Base-by-base conservation (phyloP, 257 asterid genomes). In the Nicotiana sylvestris region DNA sequence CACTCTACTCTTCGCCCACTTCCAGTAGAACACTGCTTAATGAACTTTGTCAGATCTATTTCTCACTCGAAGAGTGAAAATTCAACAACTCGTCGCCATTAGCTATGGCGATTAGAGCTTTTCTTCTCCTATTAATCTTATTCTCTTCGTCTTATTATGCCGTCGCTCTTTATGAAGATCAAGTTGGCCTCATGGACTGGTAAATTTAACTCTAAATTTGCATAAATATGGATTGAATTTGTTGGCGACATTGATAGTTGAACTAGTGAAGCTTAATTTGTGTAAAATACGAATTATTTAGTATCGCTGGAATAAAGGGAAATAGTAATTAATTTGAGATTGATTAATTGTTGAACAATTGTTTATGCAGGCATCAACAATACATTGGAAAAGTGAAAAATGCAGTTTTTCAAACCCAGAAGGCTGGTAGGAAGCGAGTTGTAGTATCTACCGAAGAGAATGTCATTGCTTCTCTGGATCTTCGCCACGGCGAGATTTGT, bases 401-500 rank as follows among this genome's bases (percentile, higher is more conserved):
- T 84, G 99, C 99, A 32, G 96, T 93, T 81, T 96, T 94, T 89
- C 98, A 96, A 86, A 94, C 99, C 3, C 98, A 90, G 85, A 96
- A 96, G 91, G 93, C 98, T 51, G 98, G 92, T 74, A 84, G 99
- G 88, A 96, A 96, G 89, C 98, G 98, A 70, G 97, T 96, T 15
- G 85, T 96, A 8, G 98, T 96, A 43, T 93, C 99, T 67, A 96
- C 99, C 2, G 97, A 96, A 87, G 98, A 96, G 87, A 94, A 96
- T 83, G 99, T 91, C 29, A 89, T 96, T 39, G 95, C 99, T 5
- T 91, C 99, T 3, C 98, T 96, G 85, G 99, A 96, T 93, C 98
- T 96, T 89, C 99, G 99, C 43, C 98, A 89, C 30, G 99, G 98
- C 61, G 95, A 96, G 87, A 93, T 96, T 86, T 96, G 99, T 96